Base-by-base conservation (phyloP, 495 filamentous ascomycete species). In the Hypoxylon fragiforme region DNA sequence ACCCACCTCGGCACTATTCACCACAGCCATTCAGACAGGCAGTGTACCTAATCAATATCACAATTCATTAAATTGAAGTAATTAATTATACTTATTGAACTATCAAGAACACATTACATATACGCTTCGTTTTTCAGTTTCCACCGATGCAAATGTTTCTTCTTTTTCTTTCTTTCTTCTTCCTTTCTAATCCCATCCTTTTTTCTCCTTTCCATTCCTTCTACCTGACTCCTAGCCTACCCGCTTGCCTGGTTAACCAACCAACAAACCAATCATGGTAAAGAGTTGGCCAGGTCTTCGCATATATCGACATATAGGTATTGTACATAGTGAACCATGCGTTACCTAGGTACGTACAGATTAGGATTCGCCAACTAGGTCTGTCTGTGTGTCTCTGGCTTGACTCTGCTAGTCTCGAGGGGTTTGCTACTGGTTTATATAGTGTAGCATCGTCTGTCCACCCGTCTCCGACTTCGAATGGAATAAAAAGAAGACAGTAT, bases 401-500 rank as follows among this genome's bases (percentile, higher is more conserved):
- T 4, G 9, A 9, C 24, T 28, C 24, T 28, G 24, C 24, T 28
- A 9, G 4, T 28, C 24, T 28, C 24, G 24, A 28, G 24, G n/a
- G 24, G 4, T 28, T 28, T 4, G 9, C 24, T 28, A 28, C 9
- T 28, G 24, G 24, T 9, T 9, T 4, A 28, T 34, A 7, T 3
- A 16, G 43, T 48, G 32, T 39, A 35, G 15, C 21, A 14, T 13
- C 37, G 44, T 44, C 31, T n/a, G 34, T 24, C 20, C 31, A 38
- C 45, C 44, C 21, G 16, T 26, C 45, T 46, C 46, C 50, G 35
- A 54, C 57, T 54, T 50, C 57, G 15, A 31, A 38, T 26, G 7
- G 21, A 20, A 30, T 30, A 44, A 37, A 42, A 28, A 42, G 28
- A 30, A 14, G 22, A 43, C 26, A 30, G 21, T 3, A 13, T 44